Base-by-base conservation (phyloP, 805 yeast genomes). In the Yamadazyma phyllophila region DNA sequence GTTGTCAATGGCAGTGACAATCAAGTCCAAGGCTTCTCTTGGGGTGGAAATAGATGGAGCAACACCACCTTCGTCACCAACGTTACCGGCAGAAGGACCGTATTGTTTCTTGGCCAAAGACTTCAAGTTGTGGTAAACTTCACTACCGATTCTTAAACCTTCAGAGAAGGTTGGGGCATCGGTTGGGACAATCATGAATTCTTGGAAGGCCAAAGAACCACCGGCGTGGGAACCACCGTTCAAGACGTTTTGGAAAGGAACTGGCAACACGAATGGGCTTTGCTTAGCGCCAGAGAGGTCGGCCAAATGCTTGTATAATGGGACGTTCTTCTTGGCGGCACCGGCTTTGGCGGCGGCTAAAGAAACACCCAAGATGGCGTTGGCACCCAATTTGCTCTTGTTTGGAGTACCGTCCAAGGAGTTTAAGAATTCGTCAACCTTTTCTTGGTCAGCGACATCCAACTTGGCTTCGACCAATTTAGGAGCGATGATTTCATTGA, bases 51-150 rank as follows among this genome's bases (percentile, higher is more conserved):
- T 84, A 75, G 90, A 88, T 75, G 99, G 99, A 65, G 99, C 99
- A 80, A 92, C 97, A 84, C 99, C 99, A 86, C 99, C 99, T 82
- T 92, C 99, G 76, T 92, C 99, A 83, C 99, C 99, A 70, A 92
- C 99, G 80, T 92, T 92, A 78, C 97, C 98, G 65, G 99, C 99
- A 54, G 96, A 85, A 68, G 88, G 85, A 70, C 99, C 99, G 85
- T 92, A 94, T 73, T 77, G 80, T 84, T 88, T 85, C 83, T 88
- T 88, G 73, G 98, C 85, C 65, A 87, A 77, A 57, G 91, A 74
- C 82, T 94, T 94, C 74, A 92, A 83, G 77, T 81, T 79, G 84
- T 92, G 98, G 94, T 92, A 92, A 61, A 91, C 97, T 81, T 92
- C 99, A 53, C 96, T 73, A 72, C 98, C 98, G 58, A 88, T 87